Evolutionary conservation across 805 yeast genomes (phyloP), one percentile per base, ranked within the genome.

Genomic region (Yarrowia sp.): DNA sequence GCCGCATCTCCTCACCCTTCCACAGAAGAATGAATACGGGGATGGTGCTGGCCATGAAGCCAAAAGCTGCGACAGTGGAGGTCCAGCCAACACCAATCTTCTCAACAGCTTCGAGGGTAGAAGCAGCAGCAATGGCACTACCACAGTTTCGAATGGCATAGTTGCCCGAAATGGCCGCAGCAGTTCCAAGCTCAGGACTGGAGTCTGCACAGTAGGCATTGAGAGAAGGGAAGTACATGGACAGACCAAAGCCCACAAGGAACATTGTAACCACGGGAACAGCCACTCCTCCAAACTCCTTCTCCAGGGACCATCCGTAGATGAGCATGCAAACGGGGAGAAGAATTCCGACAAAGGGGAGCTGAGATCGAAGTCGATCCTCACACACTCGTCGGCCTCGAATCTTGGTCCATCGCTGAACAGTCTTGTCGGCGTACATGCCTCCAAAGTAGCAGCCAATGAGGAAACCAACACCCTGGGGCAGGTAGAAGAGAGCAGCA

Each of bases 201-300:
- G 83, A 79, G 68, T 84, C 88, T 26, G 83, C 83, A 73, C 86
- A 83, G 69, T 84, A 84, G 2, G 87, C 80, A 68, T 84, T 84
- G 41, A 82, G 70, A 17, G 82, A 78, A 0, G 87, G 85, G 68
- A 82, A 84, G 10, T 79, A 71, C 26, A 80, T 73, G 0, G 86
- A 82, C 70, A 84, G 87, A 0, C 81, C 82, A 51, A 82, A 65
- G 0, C 85, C 87, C 52, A 77, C 75, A 21, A 79, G 26, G 67
- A 83, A 83, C 79, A 84, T 73, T 65, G 78, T 74, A 1, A 83
- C 75, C 8, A 83, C 77, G 0, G 87, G 86, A 2, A 84, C 73
- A 0, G 84, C 82, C 77, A 80, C 79, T 1, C 87, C 87, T 19
- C 87, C 87, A 62, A 77, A 78, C 59, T 78, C 74, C 65, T 78